Percentiles rank a stretch among this genome's conserved stretches.
Conservation (phyloP, 768 basidiomycete genomes). For the Phanerochaete sordida region DNA sequence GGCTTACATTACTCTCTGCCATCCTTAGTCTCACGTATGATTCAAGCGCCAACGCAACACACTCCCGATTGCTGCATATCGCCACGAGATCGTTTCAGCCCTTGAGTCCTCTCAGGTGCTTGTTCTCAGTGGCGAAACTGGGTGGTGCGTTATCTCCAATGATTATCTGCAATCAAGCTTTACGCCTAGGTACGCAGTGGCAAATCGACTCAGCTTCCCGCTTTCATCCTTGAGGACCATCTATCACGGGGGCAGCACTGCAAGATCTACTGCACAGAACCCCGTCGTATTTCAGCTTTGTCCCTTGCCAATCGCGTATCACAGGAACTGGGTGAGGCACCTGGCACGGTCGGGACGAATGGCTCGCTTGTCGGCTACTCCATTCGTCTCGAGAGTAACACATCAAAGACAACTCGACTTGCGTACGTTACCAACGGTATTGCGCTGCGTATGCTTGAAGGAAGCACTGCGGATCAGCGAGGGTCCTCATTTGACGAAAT, state of each 20-base stretch:
- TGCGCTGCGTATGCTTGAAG: slow-evolving; percentile 95
- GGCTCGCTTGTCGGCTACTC: slow-evolving; percentile 90
- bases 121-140: slow-evolving; percentile 83
- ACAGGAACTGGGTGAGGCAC: slow-evolving; percentile 83
- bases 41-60: slow-evolving; percentile 65
- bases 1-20: neutral
- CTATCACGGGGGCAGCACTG: slow-evolving; percentile 76
- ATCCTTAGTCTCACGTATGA: slow-evolving; percentile 1
- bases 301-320: slow-evolving; percentile 95
- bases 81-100: slow-evolving; percentile 63
- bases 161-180: slow-evolving; percentile 4
- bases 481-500: slow-evolving; percentile 91
- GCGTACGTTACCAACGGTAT: slow-evolving; percentile 94
- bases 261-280: slow-evolving; percentile 94
- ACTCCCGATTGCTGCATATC: slow-evolving; percentile 85
- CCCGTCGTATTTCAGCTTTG: slow-evolving; percentile 92
- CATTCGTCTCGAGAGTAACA: slow-evolving; percentile 87
- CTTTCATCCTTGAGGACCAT: slow-evolving; percentile 90
- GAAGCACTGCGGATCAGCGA: slow-evolving; percentile 62
- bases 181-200: slow-evolving; percentile 48
- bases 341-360: slow-evolving; percentile 70
- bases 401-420: slow-evolving; percentile 71
- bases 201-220: slow-evolving; percentile 95
- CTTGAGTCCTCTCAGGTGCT: slow-evolving; percentile 78
- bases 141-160: too few species aligned